Conservation (phyloP, 495 filamentous ascomycete species). For the Apodospora peruviana region DNA sequence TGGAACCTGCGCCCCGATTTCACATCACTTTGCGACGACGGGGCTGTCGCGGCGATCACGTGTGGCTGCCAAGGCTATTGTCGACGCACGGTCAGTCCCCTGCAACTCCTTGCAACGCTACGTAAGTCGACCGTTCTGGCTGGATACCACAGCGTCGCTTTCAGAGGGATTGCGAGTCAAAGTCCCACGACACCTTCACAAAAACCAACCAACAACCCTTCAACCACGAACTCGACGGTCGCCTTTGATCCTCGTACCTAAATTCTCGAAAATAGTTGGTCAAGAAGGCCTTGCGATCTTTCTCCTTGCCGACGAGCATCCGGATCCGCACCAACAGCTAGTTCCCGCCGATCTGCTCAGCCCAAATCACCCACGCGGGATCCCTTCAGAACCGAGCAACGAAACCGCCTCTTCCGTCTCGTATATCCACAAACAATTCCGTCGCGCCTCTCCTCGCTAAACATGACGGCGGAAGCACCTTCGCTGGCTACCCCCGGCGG, state of each 20-base stretch:
- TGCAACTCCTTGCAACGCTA: conserved; percentile 8
- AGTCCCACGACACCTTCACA: too few species aligned
- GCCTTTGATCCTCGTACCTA: too few species aligned
- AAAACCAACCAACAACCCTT: too few species aligned
- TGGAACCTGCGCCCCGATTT: too few species aligned
- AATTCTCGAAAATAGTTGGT: too few species aligned
- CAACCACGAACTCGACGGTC: too few species aligned
- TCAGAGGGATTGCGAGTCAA: not conserved
- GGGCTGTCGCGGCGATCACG: conserved; percentile 1
- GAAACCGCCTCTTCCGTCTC: not conserved
- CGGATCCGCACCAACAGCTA: not conserved
- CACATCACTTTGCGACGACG: too few species aligned
- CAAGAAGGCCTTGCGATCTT: too few species aligned
- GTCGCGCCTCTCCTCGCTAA: conserved; percentile 6
- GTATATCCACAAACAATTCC: not conserved
- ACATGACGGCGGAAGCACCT: conserved; percentile 23
- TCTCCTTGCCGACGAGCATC: too few species aligned
- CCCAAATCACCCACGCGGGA: not conserved
- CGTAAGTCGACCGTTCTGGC: conserved; percentile 9
- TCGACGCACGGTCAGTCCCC: conserved; percentile 9
- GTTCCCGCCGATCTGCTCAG: not conserved
- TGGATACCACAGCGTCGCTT: not conserved
- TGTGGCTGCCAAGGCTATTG: conserved; percentile 4
- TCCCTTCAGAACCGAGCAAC: not conserved
- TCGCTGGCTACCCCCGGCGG: conserved; percentile 40